A percentile compares a stretch with the other conserved stretches of the same genome.
Evolutionary conservation across 495 filamentous ascomycete genomes (phyloP).

Genomic region (Mycothermus thermophilus): DNA sequence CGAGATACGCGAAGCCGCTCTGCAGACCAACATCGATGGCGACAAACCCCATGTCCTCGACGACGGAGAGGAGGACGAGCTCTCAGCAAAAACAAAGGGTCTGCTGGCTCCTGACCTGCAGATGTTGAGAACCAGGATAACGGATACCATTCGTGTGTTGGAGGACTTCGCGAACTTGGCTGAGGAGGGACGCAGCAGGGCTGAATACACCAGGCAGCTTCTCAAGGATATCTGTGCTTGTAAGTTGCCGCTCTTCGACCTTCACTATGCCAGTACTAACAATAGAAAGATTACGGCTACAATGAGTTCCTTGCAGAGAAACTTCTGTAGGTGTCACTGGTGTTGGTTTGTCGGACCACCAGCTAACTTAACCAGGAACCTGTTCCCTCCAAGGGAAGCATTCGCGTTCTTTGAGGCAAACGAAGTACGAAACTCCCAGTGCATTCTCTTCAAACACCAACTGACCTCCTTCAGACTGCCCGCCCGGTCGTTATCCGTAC

Average conservation of each 20-base stretch:
- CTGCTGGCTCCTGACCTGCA: constrained; percentile 76
- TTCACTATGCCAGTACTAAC: no score
- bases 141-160: constrained; percentile 80
- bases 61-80: constrained; percentile 32
- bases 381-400: constrained; percentile 87
- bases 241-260: no score
- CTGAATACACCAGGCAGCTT: constrained; percentile 75
- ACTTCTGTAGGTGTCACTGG: constrained; percentile 12
- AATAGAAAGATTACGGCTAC: constrained; percentile 79
- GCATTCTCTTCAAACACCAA: no score
- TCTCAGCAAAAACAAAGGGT: constrained; percentile 32
- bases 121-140: constrained; percentile 77
- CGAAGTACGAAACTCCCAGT: constrained; percentile 38
- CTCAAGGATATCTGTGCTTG: constrained; percentile 82
- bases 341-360: not conserved
- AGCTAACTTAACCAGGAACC: constrained; percentile 38
- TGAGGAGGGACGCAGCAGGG: constrained; percentile 62
- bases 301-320: constrained; percentile 36
- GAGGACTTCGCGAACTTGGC: constrained; percentile 71
- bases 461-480: constrained; percentile 32
- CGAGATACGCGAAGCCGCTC: constrained; percentile 69
- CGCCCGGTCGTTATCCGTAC: constrained; percentile 72
- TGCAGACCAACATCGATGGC: constrained; percentile 92
- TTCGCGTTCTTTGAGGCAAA: constrained; percentile 99
- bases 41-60: constrained; percentile 62